Conservation (phyloP, 345 rosid species). For the Euphorbia pulcherrima region DNA sequence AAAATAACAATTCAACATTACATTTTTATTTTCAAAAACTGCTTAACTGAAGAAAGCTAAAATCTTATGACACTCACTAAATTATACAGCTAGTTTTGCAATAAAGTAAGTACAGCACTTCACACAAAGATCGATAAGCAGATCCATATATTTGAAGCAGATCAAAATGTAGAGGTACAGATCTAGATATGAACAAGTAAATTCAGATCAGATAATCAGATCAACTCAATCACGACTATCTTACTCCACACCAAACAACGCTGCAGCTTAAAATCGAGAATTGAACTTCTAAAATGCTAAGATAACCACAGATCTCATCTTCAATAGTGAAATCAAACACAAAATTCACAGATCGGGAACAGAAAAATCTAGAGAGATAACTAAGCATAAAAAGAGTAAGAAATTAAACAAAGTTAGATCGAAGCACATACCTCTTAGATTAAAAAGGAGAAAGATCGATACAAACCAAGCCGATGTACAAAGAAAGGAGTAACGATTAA, state of each 20-base stretch:
- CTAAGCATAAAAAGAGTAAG: neutral
- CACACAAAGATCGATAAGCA: neutral
- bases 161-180: neutral
- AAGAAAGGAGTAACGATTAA: neutral
- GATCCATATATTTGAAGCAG: neutral
- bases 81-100: too few relatives aligned
- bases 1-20: too few relatives aligned
- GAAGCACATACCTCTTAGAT: neutral
- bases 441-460: constrained; percentile 1
- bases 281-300: neutral
- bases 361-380: neutral
- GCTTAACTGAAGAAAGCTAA: too few relatives aligned
- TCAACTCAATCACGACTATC: neutral
- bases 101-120: too few relatives aligned
- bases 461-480: neutral
- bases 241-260: neutral
- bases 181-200: neutral
- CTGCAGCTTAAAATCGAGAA: neutral
- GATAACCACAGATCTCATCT: neutral
- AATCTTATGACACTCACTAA: too few relatives aligned
- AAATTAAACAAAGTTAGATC: neutral
- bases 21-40: too few relatives aligned
- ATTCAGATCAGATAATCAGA: constrained; percentile 2
- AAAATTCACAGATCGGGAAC: constrained; percentile 4
- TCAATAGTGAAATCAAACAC: neutral